Percentiles rank a stretch among this genome's conserved stretches.
These are phyloP conservation scores for Suaeda aralocaspica DNA, from an alignment of 148 eudicot genomes.

Conservation along the genomic window DNA sequence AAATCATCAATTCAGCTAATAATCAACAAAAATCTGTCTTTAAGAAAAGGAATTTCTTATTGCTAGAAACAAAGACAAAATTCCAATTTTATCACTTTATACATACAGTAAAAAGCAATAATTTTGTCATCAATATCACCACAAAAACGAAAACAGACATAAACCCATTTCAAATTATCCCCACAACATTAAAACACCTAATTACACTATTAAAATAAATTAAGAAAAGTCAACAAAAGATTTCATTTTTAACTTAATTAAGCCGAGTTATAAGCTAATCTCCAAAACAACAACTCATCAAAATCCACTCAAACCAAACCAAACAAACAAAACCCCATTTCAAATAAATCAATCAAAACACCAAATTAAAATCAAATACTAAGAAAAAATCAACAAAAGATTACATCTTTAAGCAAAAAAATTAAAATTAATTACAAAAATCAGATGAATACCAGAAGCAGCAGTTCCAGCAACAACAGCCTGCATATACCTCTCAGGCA, in stretches of 20 bases:
- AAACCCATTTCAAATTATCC: too few relatives aligned
- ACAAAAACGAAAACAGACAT: neutral
- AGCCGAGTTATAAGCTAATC: too few relatives aligned
- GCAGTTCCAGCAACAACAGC: conserved; percentile 80
- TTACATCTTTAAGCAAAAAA: neutral
- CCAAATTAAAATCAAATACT: neutral
- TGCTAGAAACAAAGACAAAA: neutral
- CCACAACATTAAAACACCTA: neutral
- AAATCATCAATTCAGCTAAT: neutral
- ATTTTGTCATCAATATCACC: too few relatives aligned
- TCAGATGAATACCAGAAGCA: conserved; percentile 47
- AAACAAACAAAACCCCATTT: conserved; percentile 1
- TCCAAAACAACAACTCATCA: neutral
- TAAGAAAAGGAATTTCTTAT: neutral
- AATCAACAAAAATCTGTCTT: neutral
- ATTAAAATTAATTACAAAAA: neutral
- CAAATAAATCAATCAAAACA: neutral
- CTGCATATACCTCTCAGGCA: conserved; percentile 79
- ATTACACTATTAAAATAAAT: neutral
- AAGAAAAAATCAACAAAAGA: neutral
- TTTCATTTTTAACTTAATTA: too few relatives aligned
- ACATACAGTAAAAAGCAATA: too few relatives aligned
- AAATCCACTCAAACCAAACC: neutral
- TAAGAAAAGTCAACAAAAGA: neutral
- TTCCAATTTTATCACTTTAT: conserved; percentile 4